A percentile compares a stretch with the other conserved stretches of the same genome.
Evolutionary conservation across 2,329 filamentous ascomycete genomes (phyloP).

Genomic region (Ophidiomyces ophidiicola): DNA sequence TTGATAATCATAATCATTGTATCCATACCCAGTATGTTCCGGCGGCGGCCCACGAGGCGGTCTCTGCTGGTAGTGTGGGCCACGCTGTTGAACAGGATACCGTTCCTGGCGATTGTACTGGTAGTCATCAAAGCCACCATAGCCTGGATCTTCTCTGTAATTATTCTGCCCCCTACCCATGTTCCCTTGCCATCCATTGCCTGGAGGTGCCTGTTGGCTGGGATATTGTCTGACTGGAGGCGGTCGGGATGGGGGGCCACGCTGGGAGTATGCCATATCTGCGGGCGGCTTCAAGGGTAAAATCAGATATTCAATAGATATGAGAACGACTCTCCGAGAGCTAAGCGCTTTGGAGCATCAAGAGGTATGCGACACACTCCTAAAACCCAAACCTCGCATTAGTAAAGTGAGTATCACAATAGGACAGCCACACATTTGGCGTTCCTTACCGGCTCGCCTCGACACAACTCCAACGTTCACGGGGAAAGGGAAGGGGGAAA

Average conservation of each 20-base stretch:
- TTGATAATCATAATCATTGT: conserved; percentile 7
- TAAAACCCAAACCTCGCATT: too few species aligned
- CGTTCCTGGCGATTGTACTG: conserved; percentile 21
- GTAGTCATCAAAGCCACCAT: conserved; percentile 21
- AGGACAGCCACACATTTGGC: too few species aligned
- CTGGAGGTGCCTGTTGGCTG: conserved; percentile 8
- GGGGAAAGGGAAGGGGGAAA: too few species aligned
- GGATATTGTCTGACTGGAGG: conserved; percentile 13
- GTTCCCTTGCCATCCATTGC: conserved; percentile 19
- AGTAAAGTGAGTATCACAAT: too few species aligned
- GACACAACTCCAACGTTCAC: too few species aligned
- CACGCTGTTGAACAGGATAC: conserved; percentile 18
- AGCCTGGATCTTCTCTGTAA: conserved; percentile 21
- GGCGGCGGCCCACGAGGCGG: conserved; percentile 8
- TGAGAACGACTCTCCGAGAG: not conserved
- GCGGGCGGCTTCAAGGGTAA: conserved; percentile 27
- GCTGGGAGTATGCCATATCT: conserved; percentile 31
- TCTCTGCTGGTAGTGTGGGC: conserved; percentile 7
- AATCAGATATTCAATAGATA: not conserved
- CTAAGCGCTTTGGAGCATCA: not conserved
- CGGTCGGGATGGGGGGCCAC: conserved; percentile 25
- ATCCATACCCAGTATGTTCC: conserved; percentile 18
- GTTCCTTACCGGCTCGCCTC: too few species aligned
- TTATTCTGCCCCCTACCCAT: conserved; percentile 19
- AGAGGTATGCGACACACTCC: not conserved